These are phyloP conservation scores for Pilasporangium apinafurcum DNA, from an alignment of 352 stramenopile genomes.

Conservation along the genomic window DNA sequence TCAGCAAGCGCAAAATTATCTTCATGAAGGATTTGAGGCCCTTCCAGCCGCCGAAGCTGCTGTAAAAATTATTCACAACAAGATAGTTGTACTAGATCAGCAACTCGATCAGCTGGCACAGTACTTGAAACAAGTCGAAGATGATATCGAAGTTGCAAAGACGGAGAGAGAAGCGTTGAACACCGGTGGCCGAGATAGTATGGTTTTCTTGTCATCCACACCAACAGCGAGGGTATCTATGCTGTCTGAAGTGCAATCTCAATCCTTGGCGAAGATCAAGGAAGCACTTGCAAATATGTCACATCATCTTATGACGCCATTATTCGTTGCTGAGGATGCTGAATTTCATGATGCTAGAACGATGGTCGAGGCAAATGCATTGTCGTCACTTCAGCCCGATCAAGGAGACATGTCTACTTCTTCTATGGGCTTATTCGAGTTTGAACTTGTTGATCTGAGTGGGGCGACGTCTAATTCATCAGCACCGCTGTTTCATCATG, in stretches of 20 bases:
- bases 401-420: slow-evolving; percentile 50
- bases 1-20: slow-evolving; percentile 77
- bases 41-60: slow-evolving; percentile 70
- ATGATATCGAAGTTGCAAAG: slow-evolving; percentile 61
- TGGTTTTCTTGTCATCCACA: slow-evolving; percentile 41
- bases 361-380: slow-evolving; percentile 21
- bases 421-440: slow-evolving; percentile 66
- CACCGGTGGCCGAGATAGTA: slow-evolving; percentile 40
- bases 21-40: slow-evolving; percentile 77
- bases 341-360: slow-evolving; percentile 79
- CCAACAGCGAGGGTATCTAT: slow-evolving; percentile 9
- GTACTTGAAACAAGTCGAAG: slow-evolving; percentile 68
- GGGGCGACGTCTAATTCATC: slow-evolving; percentile 46
- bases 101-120: slow-evolving; percentile 58
- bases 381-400: slow-evolving; percentile 10
- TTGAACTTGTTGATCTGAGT: slow-evolving; percentile 81
- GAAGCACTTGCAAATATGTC: slow-evolving; percentile 65
- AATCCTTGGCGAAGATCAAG: slow-evolving; percentile 54
- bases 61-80: slow-evolving; percentile 77
- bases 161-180: slow-evolving; percentile 41
- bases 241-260: slow-evolving; percentile 8
- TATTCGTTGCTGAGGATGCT: slow-evolving; percentile 77
- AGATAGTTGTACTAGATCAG: slow-evolving; percentile 72
- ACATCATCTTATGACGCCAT: slow-evolving; percentile 61
- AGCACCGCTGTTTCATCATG: slow-evolving; percentile 73